These are phyloP conservation scores for Candida ascalaphidarum DNA, from an alignment of 805 yeast species.

Conservation along the genomic window DNA sequence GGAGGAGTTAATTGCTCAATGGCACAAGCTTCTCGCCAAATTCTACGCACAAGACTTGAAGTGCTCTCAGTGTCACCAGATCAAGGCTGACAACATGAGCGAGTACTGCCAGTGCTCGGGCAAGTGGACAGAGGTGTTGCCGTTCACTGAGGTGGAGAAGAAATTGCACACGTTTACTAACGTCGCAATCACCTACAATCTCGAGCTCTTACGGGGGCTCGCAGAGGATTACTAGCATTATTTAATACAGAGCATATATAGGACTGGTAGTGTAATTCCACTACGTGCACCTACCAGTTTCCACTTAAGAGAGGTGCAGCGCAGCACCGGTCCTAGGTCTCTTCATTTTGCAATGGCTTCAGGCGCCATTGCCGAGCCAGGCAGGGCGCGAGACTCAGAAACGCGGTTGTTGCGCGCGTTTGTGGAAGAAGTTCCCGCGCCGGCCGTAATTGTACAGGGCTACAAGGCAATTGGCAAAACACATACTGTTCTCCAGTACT, in stretches of 20 bases:
- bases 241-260: too few relatives aligned
- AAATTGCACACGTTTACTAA: slow-evolving; percentile 43
- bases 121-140: slow-evolving; percentile 55
- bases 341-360: too few relatives aligned
- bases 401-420: too few relatives aligned
- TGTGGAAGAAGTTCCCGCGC: too few relatives aligned
- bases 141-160: slow-evolving; percentile 34
- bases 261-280: too few relatives aligned
- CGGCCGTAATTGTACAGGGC: slow-evolving; percentile 39
- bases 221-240: slow-evolving; percentile 17
- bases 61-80: slow-evolving; percentile 67
- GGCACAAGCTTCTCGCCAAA: slow-evolving; percentile 44
- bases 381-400: too few relatives aligned
- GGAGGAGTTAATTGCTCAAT: slow-evolving; percentile 65
- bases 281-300: too few relatives aligned
- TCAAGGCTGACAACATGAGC: slow-evolving; percentile 63
- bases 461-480: slow-evolving; percentile 43
- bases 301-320: too few relatives aligned
- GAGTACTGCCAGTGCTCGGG: slow-evolving; percentile 86
- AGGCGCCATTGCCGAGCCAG: too few relatives aligned
- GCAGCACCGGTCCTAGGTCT: too few relatives aligned
- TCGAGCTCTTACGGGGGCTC: slow-evolving; percentile 42
- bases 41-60: slow-evolving; percentile 74
- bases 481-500: slow-evolving; percentile 21
- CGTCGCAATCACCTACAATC: slow-evolving; percentile 52